phyloP scores from a whole-genome alignment of 768 basidiomycete species.

The Steccherinum ochraceum region DNA sequence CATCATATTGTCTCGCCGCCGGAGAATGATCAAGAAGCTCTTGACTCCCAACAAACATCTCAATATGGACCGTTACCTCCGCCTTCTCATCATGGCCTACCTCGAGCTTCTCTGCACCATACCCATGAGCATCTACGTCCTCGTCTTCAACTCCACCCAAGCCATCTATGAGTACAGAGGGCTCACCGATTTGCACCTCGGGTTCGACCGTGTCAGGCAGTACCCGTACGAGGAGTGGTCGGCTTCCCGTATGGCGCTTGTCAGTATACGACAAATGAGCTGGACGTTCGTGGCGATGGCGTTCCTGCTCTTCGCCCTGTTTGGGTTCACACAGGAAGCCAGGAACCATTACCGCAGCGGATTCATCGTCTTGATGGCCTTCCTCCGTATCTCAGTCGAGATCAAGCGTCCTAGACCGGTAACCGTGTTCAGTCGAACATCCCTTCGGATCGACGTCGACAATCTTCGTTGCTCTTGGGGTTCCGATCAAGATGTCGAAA shows the following conservation, averaged over 20 bases:
- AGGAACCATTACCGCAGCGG: no score
- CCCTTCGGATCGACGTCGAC: no score
- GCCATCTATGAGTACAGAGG: background rate
- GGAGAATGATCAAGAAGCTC: background rate
- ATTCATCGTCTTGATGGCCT: no score
- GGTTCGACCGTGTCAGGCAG: background rate
- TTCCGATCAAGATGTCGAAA: no score
- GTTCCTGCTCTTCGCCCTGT: background rate
- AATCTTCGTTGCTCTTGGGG: no score
- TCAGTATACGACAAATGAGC: constrained; percentile 21
- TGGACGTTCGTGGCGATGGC: no score
- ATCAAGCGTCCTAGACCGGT: no score
- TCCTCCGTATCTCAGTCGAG: no score
- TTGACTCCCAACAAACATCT: background rate
- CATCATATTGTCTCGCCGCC: background rate
- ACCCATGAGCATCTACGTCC: background rate
- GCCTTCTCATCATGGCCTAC: background rate
- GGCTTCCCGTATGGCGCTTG: background rate
- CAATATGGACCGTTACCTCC: background rate
- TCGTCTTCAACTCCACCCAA: background rate
- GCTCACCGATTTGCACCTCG: background rate
- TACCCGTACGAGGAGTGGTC: background rate
- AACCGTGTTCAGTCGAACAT: no score
- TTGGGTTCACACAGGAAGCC: background rate
- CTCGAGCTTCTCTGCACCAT: background rate